Evolutionary conservation across 1,284 basidiomycete genomes (phyloP), one percentile per base, ranked within the genome.

Genomic region (Neonothopanus nambi): DNA sequence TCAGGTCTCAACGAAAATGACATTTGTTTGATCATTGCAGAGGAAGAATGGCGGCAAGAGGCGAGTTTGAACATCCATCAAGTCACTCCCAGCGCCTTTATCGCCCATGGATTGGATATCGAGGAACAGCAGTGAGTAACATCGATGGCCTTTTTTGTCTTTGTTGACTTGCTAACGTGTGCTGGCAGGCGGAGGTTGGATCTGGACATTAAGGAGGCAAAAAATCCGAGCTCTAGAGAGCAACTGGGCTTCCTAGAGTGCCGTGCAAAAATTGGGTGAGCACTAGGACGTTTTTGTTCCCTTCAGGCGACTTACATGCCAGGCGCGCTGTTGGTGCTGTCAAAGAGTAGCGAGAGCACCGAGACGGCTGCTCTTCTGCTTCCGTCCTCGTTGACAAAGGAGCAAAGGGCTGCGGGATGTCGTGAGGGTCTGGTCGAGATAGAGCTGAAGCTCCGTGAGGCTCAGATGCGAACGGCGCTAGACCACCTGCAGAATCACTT

Each of bases 401-500:
- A n/a, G n/a, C n/a, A n/a, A n/a, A n/a, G n/a, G n/a, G n/a, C n/a
- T n/a, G n/a, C n/a, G n/a, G n/a, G n/a, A n/a, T n/a, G n/a, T n/a
- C n/a, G 53, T 9, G 49, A 58, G n/a, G 56, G 38, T 0, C 56
- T 55, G 41, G 48, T 48, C 38, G 18, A 11, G 44, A 12, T 52
- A 57, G 15, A 41, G 42, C 20, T 26, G 24, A 5, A 18, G 57
- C 2, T 42, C 50, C 6, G 51, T 47, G 24, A 51, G 53, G 20
- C 49, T 60, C 1, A 42, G 48, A 17, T 40, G 58, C 44, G 56
- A 58, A 33, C 47, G 42, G 1, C 43, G 55, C n/a, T 26, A 56
- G 1, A 18, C 53, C 7, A 26, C 51, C 2, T 58, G 56, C 52
- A 56, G 56, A 26, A 49, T 38, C 15, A n/a, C 20, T 18, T n/a